Base-by-base conservation (phyloP, 305 asterid species). In the Rubia balearica region DNA sequence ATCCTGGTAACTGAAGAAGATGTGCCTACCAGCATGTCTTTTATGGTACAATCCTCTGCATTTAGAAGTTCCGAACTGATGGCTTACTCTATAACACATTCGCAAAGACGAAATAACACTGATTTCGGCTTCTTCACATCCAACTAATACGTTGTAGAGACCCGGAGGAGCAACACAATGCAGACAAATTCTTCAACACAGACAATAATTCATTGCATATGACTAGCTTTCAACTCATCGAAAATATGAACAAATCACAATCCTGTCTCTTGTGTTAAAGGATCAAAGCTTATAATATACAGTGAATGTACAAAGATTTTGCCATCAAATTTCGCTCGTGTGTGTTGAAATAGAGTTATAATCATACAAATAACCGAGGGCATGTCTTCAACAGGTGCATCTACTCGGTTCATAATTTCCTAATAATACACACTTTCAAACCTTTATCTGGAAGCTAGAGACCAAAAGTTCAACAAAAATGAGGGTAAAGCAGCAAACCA, bases 401-500 rank as follows among this genome's bases (percentile, higher is more conserved):
- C 22, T 30, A 71, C 16, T 0, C 22, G 6, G 19, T 63, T 57
- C 71, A 24, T n/a, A 30, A 33, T 33, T 59, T 33, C 41, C 57
- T 9, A 3, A 11, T 27, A 42, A 51, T n/a, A n/a, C n/a, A 65
- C 49, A 55, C 27, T 73, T 70, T 14, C 22, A 10, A 14, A 40
- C 41, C 43, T 61, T 65, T 61, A 81, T 48, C 86, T 69, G 48
- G 84, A 81, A 36, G 88, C 84, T 57, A 82, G 80, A 38, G 85
- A 84, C 88, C 86, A 84, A 51, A 84, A 84, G 46, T 82, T 82
- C 33, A 84, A 46, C 57, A 84, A 77, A 59, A 84, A 84, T 11
- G 88, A 84, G 0, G 88, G 88, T 51, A 84, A 61, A 22, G 86
- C 81, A 71, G 83, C 78, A 59, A 82, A 84, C 88, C 88, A 84